A percentile compares a stretch with the other conserved stretches of the same genome.
These are phyloP conservation scores for Smithsoniella earleae DNA, from an alignment of 163 green algal species.

Conservation along the genomic window DNA sequence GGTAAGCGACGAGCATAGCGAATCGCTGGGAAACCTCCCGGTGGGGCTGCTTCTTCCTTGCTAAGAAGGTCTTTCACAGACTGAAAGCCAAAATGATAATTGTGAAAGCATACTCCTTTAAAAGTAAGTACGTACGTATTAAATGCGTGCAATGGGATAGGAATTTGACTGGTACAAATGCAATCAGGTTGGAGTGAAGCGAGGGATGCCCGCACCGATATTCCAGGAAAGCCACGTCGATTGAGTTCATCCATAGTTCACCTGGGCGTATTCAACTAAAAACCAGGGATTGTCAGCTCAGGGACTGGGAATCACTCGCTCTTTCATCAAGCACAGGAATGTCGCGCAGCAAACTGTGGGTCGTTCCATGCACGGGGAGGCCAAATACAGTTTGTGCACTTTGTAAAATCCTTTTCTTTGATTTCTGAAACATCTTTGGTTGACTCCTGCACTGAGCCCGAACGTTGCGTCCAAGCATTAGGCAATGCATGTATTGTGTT, in stretches of 20 bases:
- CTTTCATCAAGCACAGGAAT: too few relatives aligned
- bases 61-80: slow-evolving; percentile 91
- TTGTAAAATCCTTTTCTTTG: too few relatives aligned
- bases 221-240: slow-evolving; percentile 12
- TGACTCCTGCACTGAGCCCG: too few relatives aligned
- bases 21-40: slow-evolving; percentile 87
- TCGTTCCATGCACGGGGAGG: too few relatives aligned
- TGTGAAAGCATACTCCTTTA: slow-evolving; percentile 5
- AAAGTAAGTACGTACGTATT: not conserved
- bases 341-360: too few relatives aligned
- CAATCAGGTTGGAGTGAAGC: not conserved
- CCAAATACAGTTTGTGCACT: too few relatives aligned
- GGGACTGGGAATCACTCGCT: too few relatives aligned
- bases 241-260: slow-evolving; percentile 3
- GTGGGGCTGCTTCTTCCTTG: slow-evolving; percentile 84
- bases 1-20: slow-evolving; percentile 83
- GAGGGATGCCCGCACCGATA: not conserved
- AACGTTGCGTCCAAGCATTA: too few relatives aligned
- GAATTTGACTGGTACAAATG: not conserved
- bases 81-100: slow-evolving; percentile 43
- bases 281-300: too few relatives aligned
- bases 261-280: too few relatives aligned
- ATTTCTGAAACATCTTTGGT: too few relatives aligned
- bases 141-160: not conserved
- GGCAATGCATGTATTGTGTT: too few relatives aligned